Conservation (phyloP, 768 basidiomycete species). For the Ramaria sp. region DNA sequence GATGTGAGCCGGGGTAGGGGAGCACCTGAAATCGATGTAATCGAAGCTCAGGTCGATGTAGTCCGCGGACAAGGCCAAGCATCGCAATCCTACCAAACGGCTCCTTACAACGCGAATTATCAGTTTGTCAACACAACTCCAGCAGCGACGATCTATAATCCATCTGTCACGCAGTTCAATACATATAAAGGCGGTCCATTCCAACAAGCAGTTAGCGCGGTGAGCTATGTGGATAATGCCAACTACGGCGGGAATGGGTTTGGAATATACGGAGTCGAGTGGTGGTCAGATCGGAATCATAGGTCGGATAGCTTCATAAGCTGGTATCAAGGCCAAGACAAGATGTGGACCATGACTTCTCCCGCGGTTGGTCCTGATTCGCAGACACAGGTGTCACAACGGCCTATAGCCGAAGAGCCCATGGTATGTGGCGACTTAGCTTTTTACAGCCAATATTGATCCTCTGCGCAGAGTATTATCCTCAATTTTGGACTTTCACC, state of each 20-base stretch:
- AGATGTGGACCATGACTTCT: slow-evolving; percentile 65
- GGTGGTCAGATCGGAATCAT: slow-evolving; percentile 59
- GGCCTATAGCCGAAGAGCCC: slow-evolving; percentile 81
- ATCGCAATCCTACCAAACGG: slow-evolving; percentile 72
- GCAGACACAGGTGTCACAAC: slow-evolving; percentile 40
- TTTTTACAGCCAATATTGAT: neutral
- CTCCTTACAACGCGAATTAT: slow-evolving; percentile 69
- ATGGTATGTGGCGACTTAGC: slow-evolving; percentile 46
- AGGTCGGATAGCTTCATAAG: slow-evolving; percentile 68
- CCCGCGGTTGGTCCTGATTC: slow-evolving; percentile 57
- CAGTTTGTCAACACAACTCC: slow-evolving; percentile 42
- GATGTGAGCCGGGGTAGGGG: slow-evolving; percentile 51
- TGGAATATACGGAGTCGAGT: slow-evolving; percentile 66
- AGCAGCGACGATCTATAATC: slow-evolving; percentile 43
- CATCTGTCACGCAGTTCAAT: slow-evolving; percentile 44
- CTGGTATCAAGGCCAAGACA: slow-evolving; percentile 59
- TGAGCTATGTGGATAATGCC: slow-evolving; percentile 42
- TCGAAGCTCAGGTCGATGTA: slow-evolving; percentile 71
- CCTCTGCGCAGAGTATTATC: slow-evolving; percentile 52
- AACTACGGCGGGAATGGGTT: slow-evolving; percentile 48
- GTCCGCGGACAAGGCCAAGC: slow-evolving; percentile 44
- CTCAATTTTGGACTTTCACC: slow-evolving; percentile 77
- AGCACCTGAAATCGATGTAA: slow-evolving; percentile 87
- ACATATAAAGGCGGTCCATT: slow-evolving; percentile 56
- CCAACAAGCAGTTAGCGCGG: slow-evolving; percentile 67